Conservation (phyloP, 2,329 filamentous ascomycete genomes). For the Monosporascus sp. region DNA sequence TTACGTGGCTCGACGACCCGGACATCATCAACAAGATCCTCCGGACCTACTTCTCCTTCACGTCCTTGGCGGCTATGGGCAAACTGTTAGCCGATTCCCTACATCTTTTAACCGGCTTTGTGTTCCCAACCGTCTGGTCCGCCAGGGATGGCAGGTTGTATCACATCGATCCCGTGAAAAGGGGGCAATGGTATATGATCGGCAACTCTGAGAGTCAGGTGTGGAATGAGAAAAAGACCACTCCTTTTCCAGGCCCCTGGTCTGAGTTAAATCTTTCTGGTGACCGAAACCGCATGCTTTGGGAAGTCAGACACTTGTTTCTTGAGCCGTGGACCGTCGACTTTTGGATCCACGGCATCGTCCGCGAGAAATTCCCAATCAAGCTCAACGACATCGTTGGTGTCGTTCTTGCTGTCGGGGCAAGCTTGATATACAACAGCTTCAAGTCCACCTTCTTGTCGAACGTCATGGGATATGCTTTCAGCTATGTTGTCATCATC, state of each 20-base stretch:
- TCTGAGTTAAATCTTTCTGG: conserved; percentile 27
- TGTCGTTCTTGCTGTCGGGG: conserved; percentile 46
- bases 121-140: conserved; percentile 70
- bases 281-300: conserved; percentile 29
- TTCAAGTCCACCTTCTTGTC: conserved; percentile 57
- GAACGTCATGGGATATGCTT: conserved; percentile 81
- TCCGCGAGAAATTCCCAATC: conserved; percentile 43
- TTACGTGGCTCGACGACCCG: conserved; percentile 83
- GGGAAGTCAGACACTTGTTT: conserved; percentile 47
- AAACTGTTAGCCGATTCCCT: conserved; percentile 69
- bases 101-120: conserved; percentile 56
- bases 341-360: conserved; percentile 46
- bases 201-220: conserved; percentile 17
- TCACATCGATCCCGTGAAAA: conserved; percentile 36
- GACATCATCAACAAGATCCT: conserved; percentile 76
- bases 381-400: conserved; percentile 55
- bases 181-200: conserved; percentile 31
- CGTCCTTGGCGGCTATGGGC: conserved; percentile 72
- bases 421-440: conserved; percentile 62
- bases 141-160: conserved; percentile 37
- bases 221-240: conserved; percentile 26
- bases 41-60: conserved; percentile 74
- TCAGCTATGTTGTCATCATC: conserved; percentile 78
- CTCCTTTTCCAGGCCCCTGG: conserved; percentile 35
- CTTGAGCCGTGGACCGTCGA: conserved; percentile 47